A percentile compares a stretch with the other conserved stretches of the same genome.
Evolutionary conservation across 768 basidiomycete species (phyloP).

Genomic region (Nevesoporus exiguus): DNA sequence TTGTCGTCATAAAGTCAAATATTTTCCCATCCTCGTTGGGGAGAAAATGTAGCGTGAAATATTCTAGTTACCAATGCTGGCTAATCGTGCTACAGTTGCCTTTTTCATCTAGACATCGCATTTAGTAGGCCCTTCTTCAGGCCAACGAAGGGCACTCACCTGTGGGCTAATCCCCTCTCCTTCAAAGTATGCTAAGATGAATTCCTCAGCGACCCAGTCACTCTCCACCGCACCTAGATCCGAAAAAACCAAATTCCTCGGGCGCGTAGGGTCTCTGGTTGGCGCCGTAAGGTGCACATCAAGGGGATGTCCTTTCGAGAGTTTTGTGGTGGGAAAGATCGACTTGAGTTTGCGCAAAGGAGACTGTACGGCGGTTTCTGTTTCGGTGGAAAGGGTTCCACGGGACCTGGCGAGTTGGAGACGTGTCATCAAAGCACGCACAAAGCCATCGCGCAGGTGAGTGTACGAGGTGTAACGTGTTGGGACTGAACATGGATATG

Average conservation of each 20-base stretch:
- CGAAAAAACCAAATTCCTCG: slow-evolving; percentile 58
- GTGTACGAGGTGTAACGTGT: slow-evolving; percentile 73
- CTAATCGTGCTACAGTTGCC: slow-evolving; percentile 23
- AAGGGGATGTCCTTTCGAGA: slow-evolving; percentile 63
- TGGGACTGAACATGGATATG: slow-evolving; percentile 50
- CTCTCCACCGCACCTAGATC: slow-evolving; percentile 71
- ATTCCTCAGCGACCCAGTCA: slow-evolving; percentile 72
- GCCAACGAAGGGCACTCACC: slow-evolving; percentile 37
- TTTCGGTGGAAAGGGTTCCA: slow-evolving; percentile 55
- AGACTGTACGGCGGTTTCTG: slow-evolving; percentile 51
- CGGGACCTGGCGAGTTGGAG: slow-evolving; percentile 49
- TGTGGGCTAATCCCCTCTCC: slow-evolving; percentile 66
- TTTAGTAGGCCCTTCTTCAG: not conserved
- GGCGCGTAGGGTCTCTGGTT: slow-evolving; percentile 38
- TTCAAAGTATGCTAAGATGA: slow-evolving; percentile 74
- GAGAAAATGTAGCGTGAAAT: not conserved
- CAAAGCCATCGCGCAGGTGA: slow-evolving; percentile 81
- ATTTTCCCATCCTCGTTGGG: too few species aligned
- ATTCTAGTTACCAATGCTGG: slow-evolving; percentile 19
- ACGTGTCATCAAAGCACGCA: slow-evolving; percentile 66
- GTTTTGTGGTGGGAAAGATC: slow-evolving; percentile 67
- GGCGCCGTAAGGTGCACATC: slow-evolving; percentile 69
- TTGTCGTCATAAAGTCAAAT: too few species aligned
- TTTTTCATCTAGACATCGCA: slow-evolving; percentile 28
- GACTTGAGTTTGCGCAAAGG: slow-evolving; percentile 72